Evolutionary conservation across 1,284 basidiomycete species (phyloP).

Genomic region (Leccinum angustisporum): DNA sequence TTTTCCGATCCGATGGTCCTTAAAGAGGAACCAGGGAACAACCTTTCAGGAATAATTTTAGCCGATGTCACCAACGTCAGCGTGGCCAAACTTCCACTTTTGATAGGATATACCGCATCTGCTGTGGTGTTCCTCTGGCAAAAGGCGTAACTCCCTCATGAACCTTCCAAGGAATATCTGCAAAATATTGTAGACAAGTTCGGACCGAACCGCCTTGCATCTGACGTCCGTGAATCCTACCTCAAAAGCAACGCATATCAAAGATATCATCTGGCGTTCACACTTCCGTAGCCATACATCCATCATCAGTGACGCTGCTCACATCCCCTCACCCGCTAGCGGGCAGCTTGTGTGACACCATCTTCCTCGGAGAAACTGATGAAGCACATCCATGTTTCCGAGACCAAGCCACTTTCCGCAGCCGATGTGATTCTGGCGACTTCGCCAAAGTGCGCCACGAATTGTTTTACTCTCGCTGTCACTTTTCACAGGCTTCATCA

Average conservation of each 20-base stretch:
- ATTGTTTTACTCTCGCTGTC: neutral
- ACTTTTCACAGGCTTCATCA: neutral
- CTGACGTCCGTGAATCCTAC: constrained; percentile 24
- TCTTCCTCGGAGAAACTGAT: neutral
- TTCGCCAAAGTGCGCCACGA: constrained; percentile 15
- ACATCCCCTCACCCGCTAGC: constrained; percentile 46
- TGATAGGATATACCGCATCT: constrained; percentile 36
- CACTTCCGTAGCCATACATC: constrained; percentile 39
- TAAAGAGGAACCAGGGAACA: constrained; percentile 1
- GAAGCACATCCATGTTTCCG: neutral
- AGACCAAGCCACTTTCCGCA: constrained; percentile 11
- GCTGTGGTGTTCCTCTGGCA: constrained; percentile 31
- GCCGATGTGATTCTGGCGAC: constrained; percentile 21
- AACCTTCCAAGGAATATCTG: constrained; percentile 35
- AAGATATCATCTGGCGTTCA: constrained; percentile 36
- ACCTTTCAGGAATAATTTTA: constrained; percentile 20
- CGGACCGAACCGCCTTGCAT: constrained; percentile 25
- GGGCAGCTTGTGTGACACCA: constrained; percentile 31
- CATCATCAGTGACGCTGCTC: constrained; percentile 45
- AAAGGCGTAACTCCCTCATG: constrained; percentile 33
- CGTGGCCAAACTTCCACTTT: constrained; percentile 6
- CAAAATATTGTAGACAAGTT: constrained; percentile 37
- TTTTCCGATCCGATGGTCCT: constrained; percentile 13
- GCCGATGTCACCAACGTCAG: constrained; percentile 15
- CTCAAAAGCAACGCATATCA: constrained; percentile 15